These are phyloP conservation scores for Fusarium fujikuroi DNA, from an alignment of 2,329 filamentous ascomycete species.

Conservation along the genomic window DNA sequence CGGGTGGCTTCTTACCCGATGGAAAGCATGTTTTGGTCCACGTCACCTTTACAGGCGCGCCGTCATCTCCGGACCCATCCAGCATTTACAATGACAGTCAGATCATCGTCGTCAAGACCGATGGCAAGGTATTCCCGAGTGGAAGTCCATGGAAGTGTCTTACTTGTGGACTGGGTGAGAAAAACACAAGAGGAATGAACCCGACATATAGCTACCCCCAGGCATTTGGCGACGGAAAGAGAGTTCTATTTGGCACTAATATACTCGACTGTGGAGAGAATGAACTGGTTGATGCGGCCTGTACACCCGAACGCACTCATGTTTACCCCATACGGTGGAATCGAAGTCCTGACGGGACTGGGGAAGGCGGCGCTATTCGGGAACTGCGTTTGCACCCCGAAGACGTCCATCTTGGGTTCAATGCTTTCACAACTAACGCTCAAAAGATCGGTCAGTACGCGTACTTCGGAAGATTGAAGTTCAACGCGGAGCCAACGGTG, in stretches of 20 bases:
- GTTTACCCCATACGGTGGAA: constrained; percentile 17
- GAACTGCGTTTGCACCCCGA: constrained; percentile 60
- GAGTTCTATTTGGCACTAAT: constrained; percentile 47
- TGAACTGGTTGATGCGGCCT: constrained; percentile 43
- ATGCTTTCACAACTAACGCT: constrained; percentile 45
- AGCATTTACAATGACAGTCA: constrained; percentile 56
- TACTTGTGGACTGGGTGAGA: constrained; percentile 51
- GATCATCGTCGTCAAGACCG: constrained; percentile 55
- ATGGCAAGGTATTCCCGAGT: constrained; percentile 46
- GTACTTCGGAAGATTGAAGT: constrained; percentile 53
- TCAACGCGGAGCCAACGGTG: constrained; percentile 49
- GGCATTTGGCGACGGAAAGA: constrained; percentile 52
- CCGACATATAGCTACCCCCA: constrained; percentile 54
- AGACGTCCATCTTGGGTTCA: constrained; percentile 56
- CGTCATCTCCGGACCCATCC: constrained; percentile 49
- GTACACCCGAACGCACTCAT: not conserved
- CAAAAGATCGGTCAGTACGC: constrained; percentile 37
- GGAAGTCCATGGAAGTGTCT: not conserved
- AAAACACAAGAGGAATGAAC: constrained; percentile 42
- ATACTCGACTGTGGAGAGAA: constrained; percentile 52
- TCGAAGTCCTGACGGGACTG: constrained; percentile 41
- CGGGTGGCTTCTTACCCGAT: constrained; percentile 53
- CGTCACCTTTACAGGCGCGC: constrained; percentile 55
- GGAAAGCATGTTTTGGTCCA: constrained; percentile 54
- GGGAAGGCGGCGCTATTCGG: constrained; percentile 49